These are phyloP conservation scores for Hygrophila difformis DNA, from an alignment of 257 asterid species.

Conservation along the genomic window DNA sequence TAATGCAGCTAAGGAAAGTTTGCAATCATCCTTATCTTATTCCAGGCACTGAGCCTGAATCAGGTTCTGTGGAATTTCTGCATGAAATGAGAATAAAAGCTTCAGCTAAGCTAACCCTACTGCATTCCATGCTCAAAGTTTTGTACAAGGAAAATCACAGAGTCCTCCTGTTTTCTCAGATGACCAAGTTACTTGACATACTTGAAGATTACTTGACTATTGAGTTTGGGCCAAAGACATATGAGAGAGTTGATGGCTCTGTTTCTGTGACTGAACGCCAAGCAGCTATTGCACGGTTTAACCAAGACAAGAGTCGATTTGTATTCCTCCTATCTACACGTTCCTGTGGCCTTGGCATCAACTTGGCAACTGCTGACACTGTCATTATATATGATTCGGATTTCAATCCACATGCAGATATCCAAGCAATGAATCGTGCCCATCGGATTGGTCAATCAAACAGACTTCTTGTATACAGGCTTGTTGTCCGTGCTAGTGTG, in stretches of 20 bases:
- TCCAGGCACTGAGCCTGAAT: constrained; percentile 96
- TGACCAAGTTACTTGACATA: constrained; percentile 94
- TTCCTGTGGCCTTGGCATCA: constrained; percentile 98
- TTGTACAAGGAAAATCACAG: constrained; percentile 83
- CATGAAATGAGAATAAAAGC: constrained; percentile 99
- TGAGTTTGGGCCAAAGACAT: constrained; percentile 89
- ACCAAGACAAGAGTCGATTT: constrained; percentile 91
- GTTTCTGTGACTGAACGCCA: constrained; percentile 85
- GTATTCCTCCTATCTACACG: constrained; percentile 92
- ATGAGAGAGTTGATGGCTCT: constrained; percentile 98
- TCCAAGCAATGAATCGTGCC: constrained; percentile 98
- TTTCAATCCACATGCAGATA: constrained; percentile 98
- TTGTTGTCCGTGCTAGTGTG: constrained; percentile 97
- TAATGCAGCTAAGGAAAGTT: constrained; percentile 94
- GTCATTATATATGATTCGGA: constrained; percentile 95
- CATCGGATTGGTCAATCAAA: constrained; percentile 96
- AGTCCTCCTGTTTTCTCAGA: constrained; percentile 93
- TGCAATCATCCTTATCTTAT: constrained; percentile 99
- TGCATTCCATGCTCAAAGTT: constrained; percentile 87
- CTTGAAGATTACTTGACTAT: constrained; percentile 85
- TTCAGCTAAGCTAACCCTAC: constrained; percentile 86
- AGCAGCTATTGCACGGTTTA: constrained; percentile 86
- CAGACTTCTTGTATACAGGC: constrained; percentile 90
- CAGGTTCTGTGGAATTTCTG: constrained; percentile 76
- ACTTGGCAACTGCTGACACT: constrained; percentile 98